Evolutionary conservation across 768 basidiomycete species (phyloP), one percentile per base, ranked within the genome.

Genomic region (Suillus spraguei): DNA sequence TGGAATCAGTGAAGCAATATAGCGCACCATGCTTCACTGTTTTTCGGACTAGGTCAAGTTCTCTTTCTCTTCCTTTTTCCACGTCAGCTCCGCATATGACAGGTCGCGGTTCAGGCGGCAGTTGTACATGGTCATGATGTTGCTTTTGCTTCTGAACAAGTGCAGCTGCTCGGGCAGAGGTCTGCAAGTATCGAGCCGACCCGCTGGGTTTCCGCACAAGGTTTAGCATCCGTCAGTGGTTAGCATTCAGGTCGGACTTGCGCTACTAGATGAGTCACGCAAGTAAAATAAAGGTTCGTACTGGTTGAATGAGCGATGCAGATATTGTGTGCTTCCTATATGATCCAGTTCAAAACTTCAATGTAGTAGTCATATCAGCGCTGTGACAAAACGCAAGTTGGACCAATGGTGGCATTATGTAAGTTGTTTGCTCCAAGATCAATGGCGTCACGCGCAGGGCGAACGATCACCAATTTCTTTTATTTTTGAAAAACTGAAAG

Each of bases 141-240:
- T 35, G 53, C 41, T 56, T 65, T 32, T 47, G 58, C 38, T 52
- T 60, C 33, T 47, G 59, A 17, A 41, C 16, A 2, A 64, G 47
- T 17, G 55, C 16, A 42, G 64, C 47, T 63, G 62, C 50, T 38
- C 46, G 32, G 2, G 66, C 54, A 36, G 64, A 63, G n/a, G 59
- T 44, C 14, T 63, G 61, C 28, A 65, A 17, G 46, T 65, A 50
- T 47, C 62, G 61, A 50, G 61, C 53, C 35, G 53, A 54, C 11
- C 59, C 54, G 44, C 28, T 52, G 44, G 61, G 50, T 60, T 60
- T 65, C 44, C 44, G 39, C 36, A 60, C 38, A 52, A 60, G 42
- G 46, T 63, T 65, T 47, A 65, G 49, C 64, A 67, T 67, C 32
- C 59, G 55, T 60, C 8, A 53, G 28, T 16, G 0, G 36, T 38